Percentiles rank a stretch among this genome's conserved stretches.
phyloP scores from a whole-genome alignment of 345 rosid genomes.

The Hypericum androsaemum region DNA sequence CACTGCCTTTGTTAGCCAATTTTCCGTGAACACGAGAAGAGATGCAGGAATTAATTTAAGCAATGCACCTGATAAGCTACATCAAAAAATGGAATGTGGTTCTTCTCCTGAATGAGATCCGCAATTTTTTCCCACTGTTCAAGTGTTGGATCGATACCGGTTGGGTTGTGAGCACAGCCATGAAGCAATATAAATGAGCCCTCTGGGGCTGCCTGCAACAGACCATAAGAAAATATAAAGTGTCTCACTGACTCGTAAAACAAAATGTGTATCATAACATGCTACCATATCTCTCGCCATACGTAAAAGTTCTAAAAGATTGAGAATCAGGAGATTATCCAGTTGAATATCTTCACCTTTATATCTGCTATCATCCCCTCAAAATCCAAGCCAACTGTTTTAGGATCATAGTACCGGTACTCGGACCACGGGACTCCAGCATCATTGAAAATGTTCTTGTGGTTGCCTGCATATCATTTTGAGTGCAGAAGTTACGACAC shows the following conservation, averaged over 20 bases:
- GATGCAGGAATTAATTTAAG: background rate
- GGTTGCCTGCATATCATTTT: constrained; percentile 53
- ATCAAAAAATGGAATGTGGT: constrained; percentile 88
- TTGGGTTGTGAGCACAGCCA: constrained; percentile 99
- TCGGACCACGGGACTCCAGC: constrained; percentile 95
- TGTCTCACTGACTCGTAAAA: too few relatives aligned
- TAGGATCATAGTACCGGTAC: constrained; percentile 91
- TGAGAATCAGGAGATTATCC: too few relatives aligned
- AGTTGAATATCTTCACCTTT: constrained; percentile 36
- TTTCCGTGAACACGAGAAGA: background rate
- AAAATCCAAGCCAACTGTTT: constrained; percentile 95
- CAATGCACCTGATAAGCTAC: constrained; percentile 88
- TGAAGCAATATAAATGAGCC: constrained; percentile 93
- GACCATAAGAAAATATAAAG: background rate
- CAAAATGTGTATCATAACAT: too few relatives aligned
- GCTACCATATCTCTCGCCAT: too few relatives aligned
- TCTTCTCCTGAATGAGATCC: constrained; percentile 84
- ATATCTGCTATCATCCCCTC: constrained; percentile 95
- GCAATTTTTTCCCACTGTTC: constrained; percentile 91
- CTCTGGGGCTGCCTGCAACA: constrained; percentile 75
- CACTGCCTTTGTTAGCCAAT: too few relatives aligned
- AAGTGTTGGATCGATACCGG: constrained; percentile 93
- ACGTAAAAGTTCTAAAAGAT: too few relatives aligned
- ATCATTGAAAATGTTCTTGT: constrained; percentile 93
- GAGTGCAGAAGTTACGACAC: constrained; percentile 1